phyloP scores from a whole-genome alignment of 2,329 filamentous ascomycete species.

The Didymella arachidicola region DNA sequence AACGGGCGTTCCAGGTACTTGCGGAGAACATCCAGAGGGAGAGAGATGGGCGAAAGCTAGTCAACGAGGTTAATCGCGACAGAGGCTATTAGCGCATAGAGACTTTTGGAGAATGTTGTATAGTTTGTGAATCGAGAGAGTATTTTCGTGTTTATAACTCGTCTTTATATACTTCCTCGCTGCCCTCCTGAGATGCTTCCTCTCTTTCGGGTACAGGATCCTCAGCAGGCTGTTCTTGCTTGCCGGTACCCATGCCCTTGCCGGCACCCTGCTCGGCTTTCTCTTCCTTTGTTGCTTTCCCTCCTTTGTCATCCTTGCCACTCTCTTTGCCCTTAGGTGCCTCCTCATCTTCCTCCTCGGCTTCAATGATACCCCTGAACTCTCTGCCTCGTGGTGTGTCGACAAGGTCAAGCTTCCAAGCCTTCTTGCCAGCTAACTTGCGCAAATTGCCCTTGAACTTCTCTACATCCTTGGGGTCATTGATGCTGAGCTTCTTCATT shows the following conservation, averaged over 20 bases:
- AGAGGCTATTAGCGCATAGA: slow-evolving; percentile 63
- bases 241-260: slow-evolving; percentile 57
- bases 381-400: slow-evolving; percentile 71
- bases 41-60: slow-evolving; percentile 61
- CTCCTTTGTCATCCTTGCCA: slow-evolving; percentile 26
- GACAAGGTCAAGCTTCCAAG: slow-evolving; percentile 83
- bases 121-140: neutral
- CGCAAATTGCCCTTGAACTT: slow-evolving; percentile 73
- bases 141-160: slow-evolving; percentile 40
- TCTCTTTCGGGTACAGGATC: slow-evolving; percentile 28
- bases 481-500: slow-evolving; percentile 70
- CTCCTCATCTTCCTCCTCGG: slow-evolving; percentile 61
- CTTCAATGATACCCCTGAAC: slow-evolving; percentile 73
- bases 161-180: slow-evolving; percentile 53
- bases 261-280: slow-evolving; percentile 34
- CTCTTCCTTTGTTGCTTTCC: slow-evolving; percentile 28
- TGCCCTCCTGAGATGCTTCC: slow-evolving; percentile 45
- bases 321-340: slow-evolving; percentile 24
- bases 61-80: slow-evolving; percentile 68
- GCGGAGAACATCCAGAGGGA: slow-evolving; percentile 63
- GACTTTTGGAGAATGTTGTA: neutral
- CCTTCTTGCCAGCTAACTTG: slow-evolving; percentile 71
- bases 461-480: slow-evolving; percentile 70
- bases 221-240: slow-evolving; percentile 22
- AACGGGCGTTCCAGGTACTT: slow-evolving; percentile 66